Conservation (phyloP, 805 yeast species). For the Ogataea nonfermentans region DNA sequence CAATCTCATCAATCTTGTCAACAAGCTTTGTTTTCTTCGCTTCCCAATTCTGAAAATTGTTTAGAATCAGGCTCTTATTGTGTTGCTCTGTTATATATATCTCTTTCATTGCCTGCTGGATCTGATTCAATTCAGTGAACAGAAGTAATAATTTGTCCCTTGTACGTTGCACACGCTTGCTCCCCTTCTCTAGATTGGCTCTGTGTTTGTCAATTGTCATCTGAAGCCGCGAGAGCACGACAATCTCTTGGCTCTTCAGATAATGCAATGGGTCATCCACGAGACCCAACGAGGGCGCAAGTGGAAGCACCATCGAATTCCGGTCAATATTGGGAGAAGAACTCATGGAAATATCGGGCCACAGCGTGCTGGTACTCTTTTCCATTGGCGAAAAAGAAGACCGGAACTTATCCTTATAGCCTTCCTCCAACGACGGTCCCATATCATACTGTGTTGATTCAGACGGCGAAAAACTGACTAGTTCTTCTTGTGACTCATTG, state of each 20-base stretch:
- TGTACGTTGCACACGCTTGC: slow-evolving; percentile 31
- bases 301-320: slow-evolving; percentile 10
- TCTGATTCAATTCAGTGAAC: slow-evolving; percentile 40
- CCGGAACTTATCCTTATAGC: slow-evolving; percentile 15
- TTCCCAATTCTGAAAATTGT: slow-evolving; percentile 42
- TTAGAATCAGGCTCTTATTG: slow-evolving; percentile 28
- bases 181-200: slow-evolving; percentile 34
- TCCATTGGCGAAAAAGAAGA: slow-evolving; percentile 5
- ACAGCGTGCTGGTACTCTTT: slow-evolving; percentile 7
- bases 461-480: slow-evolving; percentile 8
- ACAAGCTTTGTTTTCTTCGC: slow-evolving; percentile 35
- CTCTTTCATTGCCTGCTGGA: slow-evolving; percentile 45
- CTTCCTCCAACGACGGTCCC: slow-evolving; percentile 25
- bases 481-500: slow-evolving; percentile 21
- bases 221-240: slow-evolving; percentile 26
- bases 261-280: slow-evolving; percentile 35
- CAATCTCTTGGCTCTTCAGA: slow-evolving; percentile 32
- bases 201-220: slow-evolving; percentile 30
- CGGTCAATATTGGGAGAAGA: slow-evolving; percentile 14
- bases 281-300: slow-evolving; percentile 22
- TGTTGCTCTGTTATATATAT: slow-evolving; percentile 40
- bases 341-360: slow-evolving; percentile 16
- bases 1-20: slow-evolving; percentile 37
- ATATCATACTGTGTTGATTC: slow-evolving; percentile 14
- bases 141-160: slow-evolving; percentile 32